phyloP scores from a whole-genome alignment of 768 basidiomycete species.

The Lanmaoa pseudosensibilis region DNA sequence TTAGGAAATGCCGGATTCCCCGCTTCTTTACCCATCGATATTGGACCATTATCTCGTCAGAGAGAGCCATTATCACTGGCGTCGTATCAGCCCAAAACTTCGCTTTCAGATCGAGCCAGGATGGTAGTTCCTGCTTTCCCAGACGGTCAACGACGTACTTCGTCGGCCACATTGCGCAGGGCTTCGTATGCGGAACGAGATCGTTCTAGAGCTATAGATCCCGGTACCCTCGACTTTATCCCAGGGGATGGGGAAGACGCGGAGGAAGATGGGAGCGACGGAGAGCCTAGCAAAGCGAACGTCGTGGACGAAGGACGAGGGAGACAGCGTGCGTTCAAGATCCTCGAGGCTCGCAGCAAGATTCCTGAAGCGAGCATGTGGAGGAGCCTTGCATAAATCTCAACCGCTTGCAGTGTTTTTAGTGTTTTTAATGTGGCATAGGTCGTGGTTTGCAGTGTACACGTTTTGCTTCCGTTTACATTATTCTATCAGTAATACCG shows the following conservation, averaged over 20 bases:
- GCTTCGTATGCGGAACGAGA: conserved; percentile 71
- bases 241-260: conserved; percentile 51
- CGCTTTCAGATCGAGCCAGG: conserved; percentile 41
- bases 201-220: conserved; percentile 60
- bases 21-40: conserved; percentile 64
- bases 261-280: conserved; percentile 36
- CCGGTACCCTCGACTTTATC: conserved; percentile 65
- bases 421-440: conserved; percentile 12
- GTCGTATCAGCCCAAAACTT: conserved; percentile 56
- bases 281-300: conserved; percentile 23
- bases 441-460: conserved; percentile 10
- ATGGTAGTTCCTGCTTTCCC: conserved; percentile 31
- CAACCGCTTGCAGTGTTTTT: neutral
- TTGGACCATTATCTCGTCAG: conserved; percentile 39
- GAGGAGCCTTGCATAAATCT: conserved; percentile 65
- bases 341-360: conserved; percentile 66
- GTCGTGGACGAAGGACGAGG: conserved; percentile 42
- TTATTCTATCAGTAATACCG: conserved; percentile 35
- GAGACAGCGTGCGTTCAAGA: conserved; percentile 61
- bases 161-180: conserved; percentile 55
- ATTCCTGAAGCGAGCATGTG: conserved; percentile 77
- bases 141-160: conserved; percentile 19
- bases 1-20: conserved; percentile 40
- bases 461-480: conserved; percentile 19
- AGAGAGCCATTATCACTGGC: conserved; percentile 49